Percentiles rank a stretch among this genome's conserved stretches.
Conservation (phyloP, 2,329 filamentous ascomycete genomes). For the Aspergillus ochraceoroseus region DNA sequence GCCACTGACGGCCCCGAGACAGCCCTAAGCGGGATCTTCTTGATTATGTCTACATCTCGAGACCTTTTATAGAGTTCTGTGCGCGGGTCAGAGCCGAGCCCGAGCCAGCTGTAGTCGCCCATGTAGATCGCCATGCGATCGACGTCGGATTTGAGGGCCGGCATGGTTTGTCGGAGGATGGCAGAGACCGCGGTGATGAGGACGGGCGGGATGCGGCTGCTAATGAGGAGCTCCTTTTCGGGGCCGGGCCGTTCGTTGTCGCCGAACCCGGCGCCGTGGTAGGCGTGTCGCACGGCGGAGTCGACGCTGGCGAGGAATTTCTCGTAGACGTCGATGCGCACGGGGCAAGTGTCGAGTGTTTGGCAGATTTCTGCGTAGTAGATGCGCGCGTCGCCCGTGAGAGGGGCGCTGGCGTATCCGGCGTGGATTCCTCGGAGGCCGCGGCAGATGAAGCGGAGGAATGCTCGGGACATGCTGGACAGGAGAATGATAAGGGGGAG, state of each 20-base stretch:
- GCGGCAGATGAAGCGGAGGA: conserved; percentile 64
- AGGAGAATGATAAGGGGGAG: conserved; percentile 56
- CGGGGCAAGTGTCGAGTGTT: conserved; percentile 48
- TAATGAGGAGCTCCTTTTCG: conserved; percentile 53
- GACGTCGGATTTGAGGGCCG: conserved; percentile 54
- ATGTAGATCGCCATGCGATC: conserved; percentile 68
- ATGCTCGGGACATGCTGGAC: conserved; percentile 67
- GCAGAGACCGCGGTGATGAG: conserved; percentile 47
- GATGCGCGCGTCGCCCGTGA: conserved; percentile 37
- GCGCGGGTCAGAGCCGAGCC: conserved; percentile 55
- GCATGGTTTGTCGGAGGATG: conserved; percentile 50
- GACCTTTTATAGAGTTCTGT: conserved; percentile 58
- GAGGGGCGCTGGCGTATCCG: conserved; percentile 37
- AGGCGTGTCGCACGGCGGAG: conserved; percentile 58
- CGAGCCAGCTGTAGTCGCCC: conserved; percentile 65
- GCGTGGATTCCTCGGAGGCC: conserved; percentile 56
- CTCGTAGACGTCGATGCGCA: conserved; percentile 60
- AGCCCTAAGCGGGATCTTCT: conserved; percentile 43
- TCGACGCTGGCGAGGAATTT: conserved; percentile 61
- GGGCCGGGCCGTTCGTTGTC: conserved; percentile 45
- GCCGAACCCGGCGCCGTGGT: conserved; percentile 44
- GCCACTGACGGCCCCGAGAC: background rate
- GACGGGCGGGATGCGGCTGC: conserved; percentile 49
- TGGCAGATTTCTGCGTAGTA: conserved; percentile 53
- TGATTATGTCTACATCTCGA: conserved; percentile 55